phyloP scores from a whole-genome alignment of 495 filamentous ascomycete species.

The Neurospora sp. region DNA sequence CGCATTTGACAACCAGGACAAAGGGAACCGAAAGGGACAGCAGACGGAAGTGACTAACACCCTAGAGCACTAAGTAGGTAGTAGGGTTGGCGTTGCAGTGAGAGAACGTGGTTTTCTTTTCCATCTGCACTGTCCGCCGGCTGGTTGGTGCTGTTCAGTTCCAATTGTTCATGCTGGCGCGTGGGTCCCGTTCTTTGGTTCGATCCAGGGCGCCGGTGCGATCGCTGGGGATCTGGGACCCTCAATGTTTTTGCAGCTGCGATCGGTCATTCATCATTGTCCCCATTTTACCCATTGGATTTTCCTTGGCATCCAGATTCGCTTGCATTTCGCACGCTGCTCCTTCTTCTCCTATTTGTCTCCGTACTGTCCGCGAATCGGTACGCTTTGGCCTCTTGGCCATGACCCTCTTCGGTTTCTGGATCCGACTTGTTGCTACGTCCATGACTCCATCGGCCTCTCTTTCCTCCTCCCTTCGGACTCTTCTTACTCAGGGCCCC shows the following conservation, averaged over 20 bases:
- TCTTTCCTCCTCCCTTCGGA: not conserved
- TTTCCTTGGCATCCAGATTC: conserved; percentile 2
- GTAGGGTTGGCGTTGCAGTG: not conserved
- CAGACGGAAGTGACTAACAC: not conserved
- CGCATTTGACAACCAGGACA: not conserved
- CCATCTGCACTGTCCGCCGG: not conserved
- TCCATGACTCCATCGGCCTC: not conserved
- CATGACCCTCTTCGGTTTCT: not conserved
- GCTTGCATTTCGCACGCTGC: not conserved
- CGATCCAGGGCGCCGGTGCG: conserved; percentile 1
- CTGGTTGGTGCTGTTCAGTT: not conserved
- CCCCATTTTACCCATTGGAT: not conserved
- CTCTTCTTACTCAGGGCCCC: not conserved
- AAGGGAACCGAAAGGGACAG: not conserved
- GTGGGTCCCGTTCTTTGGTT: conserved; percentile 6
- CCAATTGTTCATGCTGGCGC: not conserved
- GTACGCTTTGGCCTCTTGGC: not conserved
- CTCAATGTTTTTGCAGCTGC: not conserved
- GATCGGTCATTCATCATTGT: not conserved
- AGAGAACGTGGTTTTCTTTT: not conserved
- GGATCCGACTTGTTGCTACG: not conserved
- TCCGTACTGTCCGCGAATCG: not conserved
- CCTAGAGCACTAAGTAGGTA: not conserved
- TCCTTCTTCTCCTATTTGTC: not conserved
- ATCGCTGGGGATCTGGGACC: not conserved